Percentiles rank a stretch among this genome's conserved stretches.
Evolutionary conservation across 2,329 filamentous ascomycete species (phyloP).

Genomic region (Aureobasidium musti): DNA sequence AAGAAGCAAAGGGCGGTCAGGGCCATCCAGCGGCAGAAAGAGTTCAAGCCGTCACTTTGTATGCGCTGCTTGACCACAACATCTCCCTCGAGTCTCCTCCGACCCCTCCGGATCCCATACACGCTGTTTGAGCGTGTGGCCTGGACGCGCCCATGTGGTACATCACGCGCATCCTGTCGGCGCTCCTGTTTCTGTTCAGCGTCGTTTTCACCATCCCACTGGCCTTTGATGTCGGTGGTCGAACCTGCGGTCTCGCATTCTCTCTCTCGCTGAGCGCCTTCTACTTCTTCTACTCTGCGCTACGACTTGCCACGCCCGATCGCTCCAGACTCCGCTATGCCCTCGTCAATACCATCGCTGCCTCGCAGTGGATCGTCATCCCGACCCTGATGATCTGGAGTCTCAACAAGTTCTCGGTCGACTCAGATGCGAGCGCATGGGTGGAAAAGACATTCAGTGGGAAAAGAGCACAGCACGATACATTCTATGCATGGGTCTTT

Average conservation of each 20-base stretch:
- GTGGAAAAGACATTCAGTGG: conserved; percentile 75
- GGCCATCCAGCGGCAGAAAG: conserved; percentile 17
- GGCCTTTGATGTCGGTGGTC: conserved; percentile 95
- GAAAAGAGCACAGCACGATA: conserved; percentile 64
- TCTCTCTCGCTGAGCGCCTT: conserved; percentile 85
- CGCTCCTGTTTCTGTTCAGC: conserved; percentile 81
- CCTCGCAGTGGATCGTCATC: conserved; percentile 83
- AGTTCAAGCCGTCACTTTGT: conserved; percentile 10
- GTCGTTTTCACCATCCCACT: conserved; percentile 95
- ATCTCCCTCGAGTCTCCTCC: conserved; percentile 3
- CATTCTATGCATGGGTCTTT: conserved; percentile 80
- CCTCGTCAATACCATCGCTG: conserved; percentile 67
- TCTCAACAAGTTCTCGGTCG: conserved; percentile 90
- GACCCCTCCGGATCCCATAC: conserved; percentile 14
- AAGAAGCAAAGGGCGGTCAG: conserved; percentile 28
- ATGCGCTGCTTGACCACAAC: conserved; percentile 11
- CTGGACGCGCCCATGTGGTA: conserved; percentile 62
- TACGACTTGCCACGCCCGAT: conserved; percentile 79
- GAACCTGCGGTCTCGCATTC: conserved; percentile 91
- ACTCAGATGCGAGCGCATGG: conserved; percentile 76
- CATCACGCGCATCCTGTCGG: conserved; percentile 75
- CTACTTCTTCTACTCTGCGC: conserved; percentile 82
- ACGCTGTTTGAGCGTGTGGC: conserved; percentile 28
- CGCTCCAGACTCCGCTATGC: conserved; percentile 72
- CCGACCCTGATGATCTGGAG: conserved; percentile 91